A percentile compares a stretch with the other conserved stretches of the same genome.
Evolutionary conservation across 192 early-diverging fungal species (phyloP).

Genomic region (Dissophora globulifera): DNA sequence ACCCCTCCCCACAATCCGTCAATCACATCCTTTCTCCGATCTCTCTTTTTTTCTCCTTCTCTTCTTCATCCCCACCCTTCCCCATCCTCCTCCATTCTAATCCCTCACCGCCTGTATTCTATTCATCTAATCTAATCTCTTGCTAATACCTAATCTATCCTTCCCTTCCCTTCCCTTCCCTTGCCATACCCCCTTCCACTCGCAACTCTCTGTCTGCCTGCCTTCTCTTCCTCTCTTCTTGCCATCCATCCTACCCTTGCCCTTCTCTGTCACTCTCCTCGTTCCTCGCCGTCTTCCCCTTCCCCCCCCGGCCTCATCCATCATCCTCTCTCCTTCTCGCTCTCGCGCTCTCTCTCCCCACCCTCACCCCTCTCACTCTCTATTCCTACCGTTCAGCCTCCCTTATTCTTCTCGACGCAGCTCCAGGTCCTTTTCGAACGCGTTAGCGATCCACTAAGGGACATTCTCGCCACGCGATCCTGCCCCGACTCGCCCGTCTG

Average conservation of each 20-base stretch:
- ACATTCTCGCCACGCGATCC: neutral
- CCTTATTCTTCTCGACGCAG: neutral
- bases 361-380: neutral
- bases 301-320: neutral
- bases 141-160: neutral
- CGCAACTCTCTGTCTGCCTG: neutral
- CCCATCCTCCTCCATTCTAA: neutral
- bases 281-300: neutral
- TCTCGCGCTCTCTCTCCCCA: neutral
- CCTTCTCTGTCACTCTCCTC: neutral
- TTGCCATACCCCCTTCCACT: too few relatives aligned
- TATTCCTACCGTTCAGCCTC: neutral
- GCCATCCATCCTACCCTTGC: neutral
- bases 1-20: neutral
- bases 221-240: neutral
- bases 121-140: neutral
- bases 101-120: neutral
- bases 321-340: neutral
- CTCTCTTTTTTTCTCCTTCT: conserved; percentile 1
- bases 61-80: neutral
- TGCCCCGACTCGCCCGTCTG: neutral
- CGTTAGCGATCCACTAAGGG: neutral
- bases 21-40: neutral
- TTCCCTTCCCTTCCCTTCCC: neutral
- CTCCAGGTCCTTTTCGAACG: neutral